Base-by-base conservation (phyloP, 129 eudicot genomes). In the carrot (Daucus carota) region DNA sequence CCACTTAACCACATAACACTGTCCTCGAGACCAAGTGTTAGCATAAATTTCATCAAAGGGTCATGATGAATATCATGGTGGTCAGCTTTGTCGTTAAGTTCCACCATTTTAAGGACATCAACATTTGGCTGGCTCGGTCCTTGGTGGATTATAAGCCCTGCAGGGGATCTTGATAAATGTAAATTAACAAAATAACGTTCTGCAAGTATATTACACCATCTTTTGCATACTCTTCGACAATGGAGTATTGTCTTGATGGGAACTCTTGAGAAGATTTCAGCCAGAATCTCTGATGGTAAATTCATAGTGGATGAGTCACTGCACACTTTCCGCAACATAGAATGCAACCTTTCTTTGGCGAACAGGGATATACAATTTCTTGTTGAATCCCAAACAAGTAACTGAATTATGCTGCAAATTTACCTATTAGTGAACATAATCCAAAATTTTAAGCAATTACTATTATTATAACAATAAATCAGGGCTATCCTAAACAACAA, bases 181-280 rank as follows among this genome's bases (percentile, higher is more conserved):
- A 77, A 44, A 11, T 24, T 33, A 18, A 36, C 73, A 57, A 88
- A 85, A 32, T 76, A 70, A 44, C 84, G 74, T 8, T 77, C 63
- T 8, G 62, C 31, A 70, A 85, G 52, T 44, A 88, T 74, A 34
- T 65, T 17, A 31, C 33, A 59, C 84, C 87, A 88, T 12, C 67
- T 18, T 73, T 66, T 81, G 83, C 87, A 85, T 8, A 85, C 89
- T 29, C 48, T 73, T 68, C 33, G 57, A 83, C 84, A 83, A 28
- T 79, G 75, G 71, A 74, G 14, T 44, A 81, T 63, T 18, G 84
- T 79, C 20, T 77, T 77, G 6, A 76, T 33, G 0, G 84, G 85
- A 52, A 86, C 78, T 28, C 86, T 65, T 20, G 83, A 80, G 59
- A 83, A 80, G 40, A 86, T 83, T 10, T 86, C 83, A 18, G 76